Base-by-base conservation (phyloP, 352 stramenopile species). In the Phytophthora sp. region DNA sequence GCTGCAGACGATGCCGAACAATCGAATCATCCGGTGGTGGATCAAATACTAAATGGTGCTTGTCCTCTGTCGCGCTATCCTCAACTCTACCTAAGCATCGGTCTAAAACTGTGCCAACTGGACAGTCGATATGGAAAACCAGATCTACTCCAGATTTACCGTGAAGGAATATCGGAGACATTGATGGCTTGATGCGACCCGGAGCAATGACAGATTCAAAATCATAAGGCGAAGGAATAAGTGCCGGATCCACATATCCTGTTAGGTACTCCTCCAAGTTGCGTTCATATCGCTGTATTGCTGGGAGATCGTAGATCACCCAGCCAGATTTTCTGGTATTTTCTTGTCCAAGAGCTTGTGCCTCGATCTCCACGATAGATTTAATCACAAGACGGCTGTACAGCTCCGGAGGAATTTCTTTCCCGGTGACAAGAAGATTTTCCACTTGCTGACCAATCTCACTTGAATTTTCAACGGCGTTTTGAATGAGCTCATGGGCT, bases 131-230 rank as follows among this genome's bases (percentile, higher is more conserved):
- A 49, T 87, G 76, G 33, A 95, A 92, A 24, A 88, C 87, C 9
- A 93, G 49, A 57, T 93, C 85, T 6, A 93, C 47, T 1, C 87
- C 84, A 7, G 87, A 91, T 53, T 88, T 91, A 31, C 77, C 82
- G 26, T 86, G 62, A 4, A 92, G 64, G 63, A 86, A 88, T 7
- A 52, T 77, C 27, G 66, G 45, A 4, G 84, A 76, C 1, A 89
- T 49, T 1, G 11, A 33, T 6, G 80, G 72, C 31, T 79, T 82
- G 2, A 39, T 54, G 27, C 59, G 66, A 6, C 80, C 73, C 0
- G 74, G 79, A 7, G 80, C 85, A 24, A 95, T 63, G 3, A 57
- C 9, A 29, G 83, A 92, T 66, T 76, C 82, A 64, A 80, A 74
- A 35, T 91, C 81, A 51, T 77, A 82, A 6, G 79, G 74, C 18